Conservation (phyloP, 164 flowering plant genomes). For the Magnolia kwangsiensis region DNA sequence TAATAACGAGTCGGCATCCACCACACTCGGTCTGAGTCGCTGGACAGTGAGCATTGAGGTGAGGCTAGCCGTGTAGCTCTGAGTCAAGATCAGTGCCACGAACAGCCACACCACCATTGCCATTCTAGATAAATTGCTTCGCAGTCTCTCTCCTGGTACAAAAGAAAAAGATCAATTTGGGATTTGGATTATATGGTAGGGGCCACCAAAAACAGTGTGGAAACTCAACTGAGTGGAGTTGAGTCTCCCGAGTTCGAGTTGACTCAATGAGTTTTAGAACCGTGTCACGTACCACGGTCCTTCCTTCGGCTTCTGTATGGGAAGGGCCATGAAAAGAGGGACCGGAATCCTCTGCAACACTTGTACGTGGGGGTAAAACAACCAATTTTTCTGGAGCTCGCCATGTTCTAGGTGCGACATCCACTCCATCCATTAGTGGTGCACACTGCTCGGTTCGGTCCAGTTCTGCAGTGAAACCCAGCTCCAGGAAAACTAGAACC, state of each 20-base stretch:
- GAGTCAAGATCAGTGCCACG: constrained; percentile 16
- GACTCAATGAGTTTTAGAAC: neutral
- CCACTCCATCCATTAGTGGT: no score
- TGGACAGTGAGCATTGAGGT: constrained; percentile 21
- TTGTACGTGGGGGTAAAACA: no score
- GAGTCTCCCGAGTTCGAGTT: neutral
- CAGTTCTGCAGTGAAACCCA: no score
- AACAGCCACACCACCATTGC: constrained; percentile 28
- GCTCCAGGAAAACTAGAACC: no score
- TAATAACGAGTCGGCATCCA: constrained; percentile 19
- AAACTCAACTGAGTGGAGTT: neutral
- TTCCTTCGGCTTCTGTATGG: no score
- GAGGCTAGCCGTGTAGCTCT: constrained; percentile 29
- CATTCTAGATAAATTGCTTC: constrained; percentile 20
- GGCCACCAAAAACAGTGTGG: neutral
- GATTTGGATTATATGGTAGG: neutral
- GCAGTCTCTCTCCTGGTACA: constrained; percentile 18
- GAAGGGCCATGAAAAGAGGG: no score
- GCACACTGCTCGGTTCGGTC: no score
- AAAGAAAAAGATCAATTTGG: neutral
- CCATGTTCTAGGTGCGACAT: no score
- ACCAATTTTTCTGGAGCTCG: no score
- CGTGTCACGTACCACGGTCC: no score
- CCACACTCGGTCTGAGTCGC: neutral
- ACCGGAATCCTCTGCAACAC: no score